Evolutionary conservation across 1,284 basidiomycete species (phyloP), one percentile per base, ranked within the genome.

Genomic region (Trametes pubescens): DNA sequence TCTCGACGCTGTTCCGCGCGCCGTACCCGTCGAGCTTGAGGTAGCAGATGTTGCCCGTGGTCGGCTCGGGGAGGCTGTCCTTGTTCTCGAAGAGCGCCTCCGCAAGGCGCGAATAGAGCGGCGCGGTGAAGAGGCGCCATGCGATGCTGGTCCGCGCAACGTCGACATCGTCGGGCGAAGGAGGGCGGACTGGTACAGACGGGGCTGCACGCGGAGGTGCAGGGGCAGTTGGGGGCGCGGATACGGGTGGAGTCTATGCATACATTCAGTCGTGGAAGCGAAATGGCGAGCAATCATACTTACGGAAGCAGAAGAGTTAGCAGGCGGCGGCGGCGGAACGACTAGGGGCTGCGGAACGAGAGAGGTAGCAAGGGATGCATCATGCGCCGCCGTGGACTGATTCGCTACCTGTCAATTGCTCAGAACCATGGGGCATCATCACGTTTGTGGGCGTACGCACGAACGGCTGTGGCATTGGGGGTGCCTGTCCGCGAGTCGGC

Each of bases 21-120:
- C 61, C 53, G 57, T 59, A 62, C n/a, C 60, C 64, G 21, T 59
- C 60, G 43, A 65, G 60, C 57, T 59, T 62, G 14, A 65, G 57
- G 38, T 58, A 62, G 29, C 48, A 34, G 24, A 65, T 34, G 47
- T 51, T 32, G n/a, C 64, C 64, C 14, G 51, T 40, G 18, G 57
- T 57, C 4, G 47, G 38, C 3, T 53, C 34, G 5, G 63, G 63
- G 10, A 65, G 59, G 32, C 49, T 59, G 52, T 59, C 49, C 29
- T 48, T 38, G 13, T 26, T 14, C 1, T 60, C 59, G 48, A 56
- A 65, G 13, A 62, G 43, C 16, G n/a, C 48, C n/a, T 46, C 24
- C 9, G 38, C 37, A 24, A 65, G 44, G 47, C 60, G 64, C 10
- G 37, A 16, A 29, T 43, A 59, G 1, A 65, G 34, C n/a, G 64